Percentiles rank a stretch among this genome's conserved stretches.
Evolutionary conservation across 495 filamentous ascomycete species (phyloP).

Genomic region (Annulohypoxylon stygium): DNA sequence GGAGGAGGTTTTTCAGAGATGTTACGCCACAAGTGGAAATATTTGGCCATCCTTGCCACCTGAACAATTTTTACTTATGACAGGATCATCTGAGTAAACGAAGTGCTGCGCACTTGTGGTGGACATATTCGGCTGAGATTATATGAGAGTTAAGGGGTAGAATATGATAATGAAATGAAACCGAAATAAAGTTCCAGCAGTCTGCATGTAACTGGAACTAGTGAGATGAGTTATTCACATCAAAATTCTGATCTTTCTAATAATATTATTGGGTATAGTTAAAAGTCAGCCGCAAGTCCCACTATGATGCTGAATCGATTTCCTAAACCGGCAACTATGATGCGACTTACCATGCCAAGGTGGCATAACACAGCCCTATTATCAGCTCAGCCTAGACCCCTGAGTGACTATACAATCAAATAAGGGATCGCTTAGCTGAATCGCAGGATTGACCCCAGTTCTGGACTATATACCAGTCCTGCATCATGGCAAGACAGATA

Average conservation of each 20-base stretch:
- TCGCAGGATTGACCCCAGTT: slow-evolving; percentile 8
- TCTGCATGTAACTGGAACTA: not conserved
- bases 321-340: slow-evolving; percentile 6
- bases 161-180: not conserved
- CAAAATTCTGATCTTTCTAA: not conserved
- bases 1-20: slow-evolving; percentile 11
- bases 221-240: not conserved
- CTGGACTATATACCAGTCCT: not conserved
- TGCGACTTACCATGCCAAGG: not conserved
- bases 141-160: not conserved
- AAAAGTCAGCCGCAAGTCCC: slow-evolving; percentile 3
- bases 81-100: not conserved
- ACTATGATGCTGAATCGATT: not conserved
- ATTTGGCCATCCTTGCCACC: slow-evolving; percentile 9
- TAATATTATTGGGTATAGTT: not conserved
- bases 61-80: not conserved
- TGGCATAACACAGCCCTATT: not conserved
- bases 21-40: slow-evolving; percentile 15
- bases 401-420: not conserved
- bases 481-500: not conserved
- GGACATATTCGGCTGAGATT: not conserved
- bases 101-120: not conserved
- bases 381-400: not conserved
- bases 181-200: not conserved
- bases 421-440: not conserved